phyloP scores from a whole-genome alignment of 1,139 yeast species.

The Lodderomyces metapsilosis region DNA sequence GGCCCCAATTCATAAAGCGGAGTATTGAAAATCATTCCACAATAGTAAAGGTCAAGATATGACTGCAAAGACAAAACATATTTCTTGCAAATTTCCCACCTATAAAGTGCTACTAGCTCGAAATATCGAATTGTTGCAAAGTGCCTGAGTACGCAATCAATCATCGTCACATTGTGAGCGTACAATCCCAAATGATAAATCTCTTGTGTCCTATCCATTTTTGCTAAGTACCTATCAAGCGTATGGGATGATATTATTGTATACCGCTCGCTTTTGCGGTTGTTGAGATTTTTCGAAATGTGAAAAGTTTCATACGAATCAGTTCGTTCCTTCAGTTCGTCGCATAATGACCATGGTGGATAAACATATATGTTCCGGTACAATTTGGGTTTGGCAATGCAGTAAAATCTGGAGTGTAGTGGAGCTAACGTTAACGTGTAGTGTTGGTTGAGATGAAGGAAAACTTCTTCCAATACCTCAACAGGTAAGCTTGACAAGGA shows the following conservation, averaged over 20 bases:
- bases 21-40: not conserved
- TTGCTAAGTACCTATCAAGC: not conserved
- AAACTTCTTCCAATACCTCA: slow-evolving; percentile 1
- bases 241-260: not conserved
- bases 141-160: not conserved
- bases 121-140: not conserved
- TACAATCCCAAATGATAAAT: not conserved
- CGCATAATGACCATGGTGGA: not conserved
- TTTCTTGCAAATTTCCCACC: not conserved
- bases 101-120: not conserved
- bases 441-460: slow-evolving; percentile 4
- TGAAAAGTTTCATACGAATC: not conserved
- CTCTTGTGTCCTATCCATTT: slow-evolving; percentile 1
- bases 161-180: not conserved
- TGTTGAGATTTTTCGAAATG: not conserved
- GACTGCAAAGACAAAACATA: not conserved
- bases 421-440: not conserved
- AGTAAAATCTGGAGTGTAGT: slow-evolving; percentile 2
- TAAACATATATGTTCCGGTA: slow-evolving; percentile 1
- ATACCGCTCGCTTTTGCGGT: not conserved
- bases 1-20: no score
- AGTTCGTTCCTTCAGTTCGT: not conserved
- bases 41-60: not conserved
- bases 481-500: not conserved
- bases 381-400: slow-evolving; percentile 1